Evolutionary conservation across 192 early-diverging fungal genomes (phyloP).

Genomic region (Podila epigama): DNA sequence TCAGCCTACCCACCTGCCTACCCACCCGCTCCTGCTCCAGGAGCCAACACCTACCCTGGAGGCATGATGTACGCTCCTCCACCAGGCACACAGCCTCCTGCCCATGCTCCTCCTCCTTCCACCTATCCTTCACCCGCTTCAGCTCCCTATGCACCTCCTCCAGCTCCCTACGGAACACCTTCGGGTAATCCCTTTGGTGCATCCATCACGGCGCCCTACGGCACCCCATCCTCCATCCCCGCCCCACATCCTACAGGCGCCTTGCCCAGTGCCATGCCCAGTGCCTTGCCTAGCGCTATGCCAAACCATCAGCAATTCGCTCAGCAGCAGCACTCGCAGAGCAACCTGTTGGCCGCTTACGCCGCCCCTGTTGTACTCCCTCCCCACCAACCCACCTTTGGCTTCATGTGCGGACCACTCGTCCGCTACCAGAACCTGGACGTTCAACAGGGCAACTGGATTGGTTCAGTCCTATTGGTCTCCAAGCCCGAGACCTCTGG

Average conservation of each 20-base stretch:
- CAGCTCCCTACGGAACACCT: conserved; percentile 1
- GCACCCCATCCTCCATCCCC: conserved; percentile 1
- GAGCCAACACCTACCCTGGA: neutral
- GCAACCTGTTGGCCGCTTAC: neutral
- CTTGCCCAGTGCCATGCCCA: too few species aligned
- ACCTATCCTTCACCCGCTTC: neutral
- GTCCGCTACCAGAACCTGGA: conserved; percentile 56
- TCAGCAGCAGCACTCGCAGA: conserved; percentile 1
- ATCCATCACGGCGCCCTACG: neutral
- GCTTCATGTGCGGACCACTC: conserved; percentile 51
- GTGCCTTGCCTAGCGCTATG: conserved; percentile 8
- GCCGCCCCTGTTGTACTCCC: neutral
- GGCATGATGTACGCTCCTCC: conserved; percentile 34
- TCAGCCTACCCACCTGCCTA: conserved; percentile 5
- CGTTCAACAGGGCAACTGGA: conserved; percentile 43
- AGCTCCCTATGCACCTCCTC: conserved; percentile 18
- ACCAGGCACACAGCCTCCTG: neutral
- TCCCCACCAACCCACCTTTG: conserved; percentile 5
- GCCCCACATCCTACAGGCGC: conserved; percentile 15
- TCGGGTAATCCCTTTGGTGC: conserved; percentile 13
- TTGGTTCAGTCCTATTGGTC: conserved; percentile 56
- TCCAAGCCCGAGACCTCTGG: conserved; percentile 41
- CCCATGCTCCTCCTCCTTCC: neutral
- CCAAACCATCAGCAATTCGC: conserved; percentile 13
- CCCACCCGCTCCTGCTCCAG: neutral